Base-by-base conservation (phyloP, 2,329 filamentous ascomycete species). In the Rugonectria rugulosa region DNA sequence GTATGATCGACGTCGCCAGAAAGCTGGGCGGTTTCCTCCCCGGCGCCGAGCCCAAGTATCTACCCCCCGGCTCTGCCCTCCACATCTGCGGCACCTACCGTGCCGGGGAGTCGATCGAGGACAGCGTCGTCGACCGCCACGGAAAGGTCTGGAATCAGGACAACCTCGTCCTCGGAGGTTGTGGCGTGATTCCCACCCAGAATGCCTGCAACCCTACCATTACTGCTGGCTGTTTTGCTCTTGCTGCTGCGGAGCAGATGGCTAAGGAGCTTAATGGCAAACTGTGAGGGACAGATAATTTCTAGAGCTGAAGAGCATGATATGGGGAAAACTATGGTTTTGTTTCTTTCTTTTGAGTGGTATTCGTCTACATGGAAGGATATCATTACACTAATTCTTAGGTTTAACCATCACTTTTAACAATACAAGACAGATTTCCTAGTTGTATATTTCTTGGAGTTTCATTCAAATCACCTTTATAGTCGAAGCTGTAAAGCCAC, bases 61-160 rank as follows among this genome's bases (percentile, higher is more conserved):
- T 52, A 3, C 31, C 48, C 14, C 40, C 40, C 7, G 48, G 48
- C 2, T 52, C 48, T 3, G 48, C 48, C 3, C 48, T 52, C 5
- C 48, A 52, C 10, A 52, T 52, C n/a, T 52, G 48, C 9, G 48
- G 48, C 31, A 52, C 48, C 2, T 37, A 52, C 14, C 31, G 48
- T 1, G 38, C 48, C 8, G 48, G 48, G 8, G 15, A 20, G 6
- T 6, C 11, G 7, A 12, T 15, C 1, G 12, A 27, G 2, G 40
- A 52, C 14, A 44, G 38, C 23, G 48, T 52, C 5, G 48, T 52
- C 12, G 29, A 52, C 19, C 27, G 27, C 3, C 27, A 12, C 9
- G 40, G 40, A 4, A 36, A 44, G 29, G 48, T 52, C 29, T 52
- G 48, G 48, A 40, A 31, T 2, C 29, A 52, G n/a, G 15, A 52